These are phyloP conservation scores for Clavispora santaluciae DNA, from an alignment of 805 yeast species.

Conservation along the genomic window DNA sequence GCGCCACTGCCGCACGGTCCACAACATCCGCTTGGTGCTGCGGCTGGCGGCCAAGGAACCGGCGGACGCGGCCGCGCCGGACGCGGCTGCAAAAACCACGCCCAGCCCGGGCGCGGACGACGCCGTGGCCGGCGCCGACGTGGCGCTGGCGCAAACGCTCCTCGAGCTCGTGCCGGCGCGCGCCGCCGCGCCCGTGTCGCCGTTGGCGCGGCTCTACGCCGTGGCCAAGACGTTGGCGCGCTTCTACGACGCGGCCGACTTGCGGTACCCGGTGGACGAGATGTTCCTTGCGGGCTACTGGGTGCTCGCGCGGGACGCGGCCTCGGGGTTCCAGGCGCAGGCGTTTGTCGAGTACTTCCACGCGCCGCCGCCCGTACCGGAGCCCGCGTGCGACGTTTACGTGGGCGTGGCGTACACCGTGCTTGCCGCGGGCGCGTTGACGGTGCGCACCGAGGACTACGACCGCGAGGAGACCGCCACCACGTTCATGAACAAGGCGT, in stretches of 20 bases:
- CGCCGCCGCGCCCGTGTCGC: neutral
- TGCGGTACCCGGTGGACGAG: slow-evolving; percentile 17
- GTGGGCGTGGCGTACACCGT: slow-evolving; percentile 39
- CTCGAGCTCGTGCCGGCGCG: slow-evolving; percentile 3
- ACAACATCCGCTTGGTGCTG: slow-evolving; percentile 29
- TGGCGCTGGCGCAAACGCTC: slow-evolving; percentile 6
- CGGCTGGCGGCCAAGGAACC: slow-evolving; percentile 3
- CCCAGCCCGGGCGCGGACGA: neutral
- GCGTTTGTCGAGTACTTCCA: slow-evolving; percentile 22
- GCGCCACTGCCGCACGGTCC: slow-evolving; percentile 77
- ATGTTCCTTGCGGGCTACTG: slow-evolving; percentile 31
- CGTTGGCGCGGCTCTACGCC: slow-evolving; percentile 20
- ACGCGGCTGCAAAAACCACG: neutral
- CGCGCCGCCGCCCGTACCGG: slow-evolving; percentile 14
- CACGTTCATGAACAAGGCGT: slow-evolving; percentile 38
- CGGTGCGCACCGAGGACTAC: slow-evolving; percentile 16
- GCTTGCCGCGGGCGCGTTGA: slow-evolving; percentile 39
- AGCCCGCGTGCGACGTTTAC: slow-evolving; percentile 27
- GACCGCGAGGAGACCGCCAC: slow-evolving; percentile 25
- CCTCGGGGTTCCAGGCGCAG: slow-evolving; percentile 17
- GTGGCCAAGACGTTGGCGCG: slow-evolving; percentile 23
- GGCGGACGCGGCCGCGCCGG: neutral
- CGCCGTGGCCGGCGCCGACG: neutral
- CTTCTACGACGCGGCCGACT: slow-evolving; percentile 7
- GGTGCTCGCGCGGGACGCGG: slow-evolving; percentile 13